These are phyloP conservation scores for Sphagnum fallax DNA, from an alignment of 228 moss, liverwort and hornwort genomes.

Conservation along the genomic window DNA sequence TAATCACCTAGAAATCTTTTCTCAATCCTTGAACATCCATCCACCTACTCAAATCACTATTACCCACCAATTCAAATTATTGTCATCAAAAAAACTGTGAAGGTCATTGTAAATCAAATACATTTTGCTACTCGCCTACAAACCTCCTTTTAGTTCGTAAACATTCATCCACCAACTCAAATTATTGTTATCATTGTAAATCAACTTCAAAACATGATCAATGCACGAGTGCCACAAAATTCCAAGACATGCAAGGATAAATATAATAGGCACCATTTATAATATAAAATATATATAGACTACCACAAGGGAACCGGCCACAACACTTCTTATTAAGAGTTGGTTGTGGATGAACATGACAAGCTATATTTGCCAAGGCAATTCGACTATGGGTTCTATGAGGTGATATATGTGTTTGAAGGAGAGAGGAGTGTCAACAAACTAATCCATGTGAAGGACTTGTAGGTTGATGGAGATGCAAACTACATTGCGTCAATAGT, in stretches of 20 bases:
- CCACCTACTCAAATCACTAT: no score
- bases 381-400: not conserved
- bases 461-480: not conserved
- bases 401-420: not conserved
- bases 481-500: not conserved
- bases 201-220: not conserved
- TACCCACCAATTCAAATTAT: no score
- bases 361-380: not conserved
- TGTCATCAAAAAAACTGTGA: no score
- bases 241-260: not conserved
- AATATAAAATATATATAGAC: not conserved
- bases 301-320: not conserved
- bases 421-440: not conserved
- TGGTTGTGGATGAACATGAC: not conserved
- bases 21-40: no score
- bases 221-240: not conserved
- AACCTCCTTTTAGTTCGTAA: no score
- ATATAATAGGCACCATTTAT: not conserved
- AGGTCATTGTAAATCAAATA: no score
- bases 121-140: no score
- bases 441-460: not conserved
- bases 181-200: not conserved
- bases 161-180: no score
- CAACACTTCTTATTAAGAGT: not conserved
- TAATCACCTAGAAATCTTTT: no score